phyloP scores from a whole-genome alignment of 164 flowering plant species.

The Liriodendron chinense region DNA sequence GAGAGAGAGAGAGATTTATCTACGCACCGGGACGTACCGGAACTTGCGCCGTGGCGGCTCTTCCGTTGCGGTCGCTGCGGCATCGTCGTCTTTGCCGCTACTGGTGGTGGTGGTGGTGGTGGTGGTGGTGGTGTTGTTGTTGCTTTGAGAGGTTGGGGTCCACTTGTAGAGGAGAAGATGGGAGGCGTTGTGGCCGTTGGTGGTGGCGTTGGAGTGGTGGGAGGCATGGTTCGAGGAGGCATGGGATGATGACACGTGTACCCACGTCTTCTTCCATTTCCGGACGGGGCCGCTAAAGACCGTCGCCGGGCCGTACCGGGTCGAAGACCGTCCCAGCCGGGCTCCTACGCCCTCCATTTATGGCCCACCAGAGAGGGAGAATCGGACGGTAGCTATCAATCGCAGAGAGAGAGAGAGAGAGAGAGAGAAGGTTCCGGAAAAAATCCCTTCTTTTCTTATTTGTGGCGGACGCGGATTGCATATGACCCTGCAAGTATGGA shows the following conservation, averaged over 20 bases:
- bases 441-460: too few relatives aligned
- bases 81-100: constrained; percentile 31
- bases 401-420: too few relatives aligned
- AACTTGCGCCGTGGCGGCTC: constrained; percentile 66
- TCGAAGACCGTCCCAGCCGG: constrained; percentile 83
- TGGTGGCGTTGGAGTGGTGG: constrained; percentile 11
- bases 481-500: too few relatives aligned
- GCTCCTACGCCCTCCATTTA: constrained; percentile 96
- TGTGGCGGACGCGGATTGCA: too few relatives aligned
- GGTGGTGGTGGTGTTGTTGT: constrained; percentile 3
- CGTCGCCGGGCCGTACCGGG: constrained; percentile 83
- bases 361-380: neutral
- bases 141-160: constrained; percentile 57
- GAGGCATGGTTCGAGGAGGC: constrained; percentile 5
- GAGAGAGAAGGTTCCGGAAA: too few relatives aligned
- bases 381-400: too few relatives aligned
- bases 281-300: constrained; percentile 94
- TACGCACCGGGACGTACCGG: constrained; percentile 78
- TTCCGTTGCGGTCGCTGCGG: constrained; percentile 29
- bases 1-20: constrained; percentile 1
- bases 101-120: neutral
- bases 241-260: constrained; percentile 50
- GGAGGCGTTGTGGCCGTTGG: constrained; percentile 55
- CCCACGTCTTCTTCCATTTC: constrained; percentile 97
- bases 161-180: constrained; percentile 82